These are phyloP conservation scores for Nemania diffusa DNA, from an alignment of 2,329 filamentous ascomycete species.

Conservation along the genomic window DNA sequence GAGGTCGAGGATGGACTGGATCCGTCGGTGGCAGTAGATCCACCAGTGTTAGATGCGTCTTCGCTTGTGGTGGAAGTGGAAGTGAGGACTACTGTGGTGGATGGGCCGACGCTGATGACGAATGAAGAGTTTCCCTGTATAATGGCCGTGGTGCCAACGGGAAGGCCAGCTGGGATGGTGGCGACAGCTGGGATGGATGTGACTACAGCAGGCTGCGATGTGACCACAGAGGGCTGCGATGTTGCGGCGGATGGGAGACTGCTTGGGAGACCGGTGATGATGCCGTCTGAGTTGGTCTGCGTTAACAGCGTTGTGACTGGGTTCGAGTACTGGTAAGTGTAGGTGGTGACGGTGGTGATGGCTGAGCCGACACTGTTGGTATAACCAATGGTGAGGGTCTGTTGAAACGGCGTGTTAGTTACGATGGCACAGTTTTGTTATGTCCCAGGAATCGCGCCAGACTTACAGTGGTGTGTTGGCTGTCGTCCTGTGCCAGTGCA, in stretches of 20 bases:
- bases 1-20: conserved; percentile 8
- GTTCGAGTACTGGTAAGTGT: conserved; percentile 37
- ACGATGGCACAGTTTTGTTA: not conserved
- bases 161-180: conserved; percentile 55
- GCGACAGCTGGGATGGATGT: conserved; percentile 34
- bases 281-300: conserved; percentile 37
- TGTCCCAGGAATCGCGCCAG: not conserved
- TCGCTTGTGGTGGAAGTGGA: conserved; percentile 17
- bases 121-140: conserved; percentile 26
- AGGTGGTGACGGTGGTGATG: conserved; percentile 29
- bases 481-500: conserved; percentile 30
- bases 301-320: conserved; percentile 34
- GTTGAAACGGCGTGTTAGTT: conserved; percentile 21
- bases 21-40: conserved; percentile 18
- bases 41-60: conserved; percentile 8
- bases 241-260: conserved; percentile 10
- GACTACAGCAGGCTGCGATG: conserved; percentile 31
- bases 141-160: conserved; percentile 25
- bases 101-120: conserved; percentile 30
- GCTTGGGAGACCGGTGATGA: conserved; percentile 34
- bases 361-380: conserved; percentile 28
- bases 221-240: conserved; percentile 20
- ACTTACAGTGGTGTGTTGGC: conserved; percentile 35
- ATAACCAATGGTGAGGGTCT: conserved; percentile 33
- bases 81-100: conserved; percentile 30